Base-by-base conservation (phyloP, 2,329 filamentous ascomycete genomes). In the Xylariaceae sp. region DNA sequence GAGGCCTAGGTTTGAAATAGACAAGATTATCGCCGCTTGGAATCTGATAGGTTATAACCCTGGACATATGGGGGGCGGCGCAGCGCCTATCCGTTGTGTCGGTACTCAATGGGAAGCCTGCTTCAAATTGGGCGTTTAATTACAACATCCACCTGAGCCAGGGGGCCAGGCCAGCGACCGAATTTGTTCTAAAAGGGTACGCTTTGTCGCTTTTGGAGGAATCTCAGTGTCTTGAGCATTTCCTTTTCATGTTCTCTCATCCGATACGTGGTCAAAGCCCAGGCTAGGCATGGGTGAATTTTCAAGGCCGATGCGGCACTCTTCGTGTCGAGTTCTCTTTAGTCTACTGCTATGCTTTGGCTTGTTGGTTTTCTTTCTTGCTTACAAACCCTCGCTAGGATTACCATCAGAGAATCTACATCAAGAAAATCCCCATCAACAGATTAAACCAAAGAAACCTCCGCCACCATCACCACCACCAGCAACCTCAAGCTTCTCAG, bases 261-360 rank as follows among this genome's bases (percentile, higher is more conserved):
- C 5, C 14, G 14, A 10, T 22, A 37, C 23, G 23, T 5, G 37
- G 12, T 23, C 2, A 33, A 34, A n/a, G 22, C 16, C 29, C 8
- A 33, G 7, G 6, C 32, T 37, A 16, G 38, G 23, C 1, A 32
- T 21, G n/a, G 20, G 33, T 16, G 34, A 41, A 8, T 17, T 7
- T 16, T 16, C n/a, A 32, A 29, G 19, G 21, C 40, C 37, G 22
- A 41, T 37, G 41, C 37, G 27, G 14, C 43, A 44, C n/a, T 33
- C 41, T 20, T 23, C 40, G 5, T 37, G 37, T 14, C 40, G 36
- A 12, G 17, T 43, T 17, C 25, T 43, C n/a, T 8, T 42, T n/a
- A 25, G 29, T 39, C 14, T 47, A 5, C 10, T 49, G 36, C 25
- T 7, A 12, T 10, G 7, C 42, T 33, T 22, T 47, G 10, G 12